Base-by-base conservation (phyloP, 768 basidiomycete genomes). In the Psilocybe sp. region DNA sequence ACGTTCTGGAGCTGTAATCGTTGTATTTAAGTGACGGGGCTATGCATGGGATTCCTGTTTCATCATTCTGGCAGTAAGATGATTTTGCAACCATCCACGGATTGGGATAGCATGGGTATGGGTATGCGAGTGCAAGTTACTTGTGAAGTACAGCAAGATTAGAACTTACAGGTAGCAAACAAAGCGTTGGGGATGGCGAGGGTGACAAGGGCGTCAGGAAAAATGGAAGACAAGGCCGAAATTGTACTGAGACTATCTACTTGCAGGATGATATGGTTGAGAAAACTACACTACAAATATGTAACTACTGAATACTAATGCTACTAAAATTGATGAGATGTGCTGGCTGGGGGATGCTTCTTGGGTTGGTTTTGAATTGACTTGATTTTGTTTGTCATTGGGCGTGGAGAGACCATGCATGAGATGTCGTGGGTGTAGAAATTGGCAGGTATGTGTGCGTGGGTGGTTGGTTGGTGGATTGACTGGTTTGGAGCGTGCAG, bases 291-390 rank as follows among this genome's bases (percentile, higher is more conserved):
- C 68, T 69, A 70, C 70, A 40, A 52, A 62, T 62, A 61, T 64
- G 59, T 62, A 60, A 58, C 71, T 72, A 71, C 69, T 68, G 68
- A 70, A 63, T 69, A 73, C 75, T 81, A 75, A 74, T 75, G 72
- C 72, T 79, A 78, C 74, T 70, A 76, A 70, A 71, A 67, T 69
- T 58, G 61, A 67, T 69, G 67, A 67, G 68, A 66, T 62, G 56
- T 34, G 47, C 18, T 45, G 43, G 43, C 40, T 47, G 35, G 46
- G 19, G 51, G 31, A n/a, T 36, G 12, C 23, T 28, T 28, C 4
- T 28, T 28, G 23, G n/a, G 23, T 28, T 28, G 23, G 23, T 28
- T 28, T 28, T 28, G 23, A 28, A 4, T 28, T 28, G 23, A 7
- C 4, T 28, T 28, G 23, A 28, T 28, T 28, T 28, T 7, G 23